These are phyloP conservation scores for Mangifera indica DNA, from an alignment of 345 rosid genomes.

Conservation along the genomic window DNA sequence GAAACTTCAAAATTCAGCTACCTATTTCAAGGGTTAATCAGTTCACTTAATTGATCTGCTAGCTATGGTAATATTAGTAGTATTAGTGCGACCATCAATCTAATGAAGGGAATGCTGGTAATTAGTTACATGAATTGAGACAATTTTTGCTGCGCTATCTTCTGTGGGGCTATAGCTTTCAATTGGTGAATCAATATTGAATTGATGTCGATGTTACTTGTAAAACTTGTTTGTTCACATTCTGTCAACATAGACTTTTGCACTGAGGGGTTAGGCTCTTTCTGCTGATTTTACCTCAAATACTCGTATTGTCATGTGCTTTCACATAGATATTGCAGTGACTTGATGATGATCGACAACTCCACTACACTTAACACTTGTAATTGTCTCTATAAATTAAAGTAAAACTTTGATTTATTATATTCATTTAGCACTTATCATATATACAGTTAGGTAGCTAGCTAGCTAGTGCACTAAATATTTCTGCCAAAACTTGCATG, in stretches of 20 bases:
- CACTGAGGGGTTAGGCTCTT: no score
- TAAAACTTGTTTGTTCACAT: constrained; percentile 37
- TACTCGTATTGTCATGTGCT: background rate
- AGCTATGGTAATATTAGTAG: no score
- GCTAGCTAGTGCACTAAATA: no score
- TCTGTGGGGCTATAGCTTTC: background rate
- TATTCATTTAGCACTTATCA: background rate
- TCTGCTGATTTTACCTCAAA: no score
- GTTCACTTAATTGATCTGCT: background rate
- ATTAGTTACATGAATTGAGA: background rate
- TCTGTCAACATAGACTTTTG: constrained; percentile 10
- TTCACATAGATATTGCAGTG: background rate
- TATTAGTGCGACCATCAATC: background rate
- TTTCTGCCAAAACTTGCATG: no score
- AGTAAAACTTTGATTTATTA: background rate
- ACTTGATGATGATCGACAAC: background rate
- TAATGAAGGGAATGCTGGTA: background rate
- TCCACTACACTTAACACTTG: background rate
- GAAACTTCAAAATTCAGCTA: background rate
- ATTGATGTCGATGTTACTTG: constrained; percentile 43
- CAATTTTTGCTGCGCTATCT: background rate
- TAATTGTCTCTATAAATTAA: background rate
- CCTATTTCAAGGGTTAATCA: background rate
- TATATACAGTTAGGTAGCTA: no score
- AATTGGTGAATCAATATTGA: constrained; percentile 5